phyloP scores from a whole-genome alignment of 2,329 filamentous ascomycete genomes.

The Aspergillus bombycis region DNA sequence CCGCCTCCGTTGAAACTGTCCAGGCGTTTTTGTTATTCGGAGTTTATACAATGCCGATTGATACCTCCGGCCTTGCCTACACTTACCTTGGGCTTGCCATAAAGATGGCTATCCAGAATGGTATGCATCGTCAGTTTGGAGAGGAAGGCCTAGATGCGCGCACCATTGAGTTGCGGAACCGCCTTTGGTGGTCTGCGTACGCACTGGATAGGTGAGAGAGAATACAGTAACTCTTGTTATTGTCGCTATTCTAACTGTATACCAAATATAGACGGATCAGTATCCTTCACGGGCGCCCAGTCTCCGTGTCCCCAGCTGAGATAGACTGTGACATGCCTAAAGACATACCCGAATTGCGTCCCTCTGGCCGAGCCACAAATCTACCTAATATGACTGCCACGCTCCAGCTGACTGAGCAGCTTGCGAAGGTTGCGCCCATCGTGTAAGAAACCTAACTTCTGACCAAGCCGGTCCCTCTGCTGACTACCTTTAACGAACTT shows the following conservation, averaged over 20 bases:
- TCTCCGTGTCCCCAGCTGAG: slow-evolving; percentile 52
- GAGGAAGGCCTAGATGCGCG: slow-evolving; percentile 38
- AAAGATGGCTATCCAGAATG: slow-evolving; percentile 59
- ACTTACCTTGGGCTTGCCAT: slow-evolving; percentile 56
- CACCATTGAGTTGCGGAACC: slow-evolving; percentile 52
- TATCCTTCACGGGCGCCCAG: slow-evolving; percentile 55
- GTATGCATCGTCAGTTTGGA: slow-evolving; percentile 53
- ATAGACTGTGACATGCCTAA: slow-evolving; percentile 54
- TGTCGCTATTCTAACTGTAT: neutral
- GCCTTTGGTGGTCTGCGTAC: slow-evolving; percentile 59
- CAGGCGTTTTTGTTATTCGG: slow-evolving; percentile 49
- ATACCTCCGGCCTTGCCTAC: slow-evolving; percentile 56
- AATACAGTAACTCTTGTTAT: neutral
- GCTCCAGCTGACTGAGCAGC: slow-evolving; percentile 40
- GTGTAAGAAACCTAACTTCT: slow-evolving; percentile 22
- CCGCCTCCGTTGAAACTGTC: slow-evolving; percentile 57
- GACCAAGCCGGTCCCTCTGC: no score
- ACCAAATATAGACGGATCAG: slow-evolving; percentile 47
- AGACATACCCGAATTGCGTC: slow-evolving; percentile 43
- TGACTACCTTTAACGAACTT: neutral
- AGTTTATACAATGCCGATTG: slow-evolving; percentile 49
- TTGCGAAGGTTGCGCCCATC: slow-evolving; percentile 33
- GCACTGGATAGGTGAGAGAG: slow-evolving; percentile 52
- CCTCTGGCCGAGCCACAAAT: slow-evolving; percentile 38
- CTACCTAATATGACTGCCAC: slow-evolving; percentile 46